Conservation (phyloP, 108 stramenopile genomes). For the Fragilaria crotonensis region DNA sequence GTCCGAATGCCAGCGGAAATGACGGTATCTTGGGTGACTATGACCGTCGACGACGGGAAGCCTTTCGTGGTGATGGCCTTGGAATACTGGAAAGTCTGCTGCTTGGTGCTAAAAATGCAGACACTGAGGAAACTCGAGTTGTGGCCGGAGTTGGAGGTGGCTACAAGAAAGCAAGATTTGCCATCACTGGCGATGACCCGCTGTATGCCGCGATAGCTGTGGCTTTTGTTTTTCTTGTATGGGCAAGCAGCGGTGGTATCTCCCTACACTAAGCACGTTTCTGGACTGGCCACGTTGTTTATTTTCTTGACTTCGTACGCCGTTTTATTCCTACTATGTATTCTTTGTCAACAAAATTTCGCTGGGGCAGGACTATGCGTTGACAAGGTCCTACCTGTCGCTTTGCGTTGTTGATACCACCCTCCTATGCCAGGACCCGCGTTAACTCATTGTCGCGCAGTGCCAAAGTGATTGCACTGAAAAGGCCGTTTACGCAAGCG, state of each 20-base stretch:
- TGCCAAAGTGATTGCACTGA: too few relatives aligned
- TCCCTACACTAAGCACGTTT: constrained; percentile 13
- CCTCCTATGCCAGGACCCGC: too few relatives aligned
- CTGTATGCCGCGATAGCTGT: constrained; percentile 65
- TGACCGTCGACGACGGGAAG: constrained; percentile 41
- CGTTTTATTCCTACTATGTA: too few relatives aligned
- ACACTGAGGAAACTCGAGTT: constrained; percentile 49
- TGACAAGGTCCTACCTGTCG: too few relatives aligned
- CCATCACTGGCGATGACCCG: constrained; percentile 20
- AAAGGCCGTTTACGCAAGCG: too few relatives aligned
- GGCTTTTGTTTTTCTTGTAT: constrained; percentile 52
- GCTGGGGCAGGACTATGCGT: too few relatives aligned
- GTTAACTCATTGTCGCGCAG: too few relatives aligned
- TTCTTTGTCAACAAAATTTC: too few relatives aligned
- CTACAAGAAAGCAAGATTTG: constrained; percentile 26
- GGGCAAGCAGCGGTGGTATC: constrained; percentile 49
- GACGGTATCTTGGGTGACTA: constrained; percentile 51
- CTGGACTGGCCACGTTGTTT: too few relatives aligned
- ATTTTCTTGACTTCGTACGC: too few relatives aligned
- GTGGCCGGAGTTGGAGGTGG: constrained; percentile 75
- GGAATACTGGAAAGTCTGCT: constrained; percentile 33
- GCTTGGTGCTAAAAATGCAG: constrained; percentile 50
- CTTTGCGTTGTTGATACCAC: too few relatives aligned
- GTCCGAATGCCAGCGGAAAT: constrained; percentile 55
- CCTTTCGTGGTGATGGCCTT: constrained; percentile 29